Evolutionary conservation across 108 stramenopile species (phyloP), one percentile per base, ranked within the genome.

Genomic region (Schizochytrium sp.): DNA sequence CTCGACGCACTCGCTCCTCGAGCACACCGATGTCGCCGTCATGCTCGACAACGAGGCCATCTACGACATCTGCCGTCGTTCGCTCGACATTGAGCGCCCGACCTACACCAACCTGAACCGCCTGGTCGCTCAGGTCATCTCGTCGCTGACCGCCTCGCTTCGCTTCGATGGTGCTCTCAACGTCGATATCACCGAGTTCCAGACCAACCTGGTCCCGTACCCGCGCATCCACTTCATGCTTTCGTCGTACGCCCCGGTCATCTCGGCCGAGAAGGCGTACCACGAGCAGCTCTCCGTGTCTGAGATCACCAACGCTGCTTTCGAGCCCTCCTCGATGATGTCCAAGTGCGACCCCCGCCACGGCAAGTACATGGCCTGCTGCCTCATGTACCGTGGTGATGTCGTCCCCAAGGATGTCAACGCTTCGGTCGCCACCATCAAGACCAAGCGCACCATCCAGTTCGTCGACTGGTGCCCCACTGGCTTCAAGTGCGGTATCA

Each of bases 341-440:
- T 93, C 94, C 90, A 94, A 94, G 93, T 94, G 94, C 93, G 94
- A 94, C 91, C 94, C 94, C 57, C 91, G 94, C 57, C 94, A 99
- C 93, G 98, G 98, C 91, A 99, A 99, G 94, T 99, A 97, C 97
- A 99, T 99, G 98, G 97, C 98, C 45, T 98, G 98, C 93, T 98
- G 97, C 91, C 90, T 95, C 90, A 94, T 95, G 94, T 95, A 93
- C 94, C 92, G 95, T 44, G 95, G 95, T 87, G 95, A 95, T 60
- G 95, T 95, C 53, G 94, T 94, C 60, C 95, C 95, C 90, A 94
- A 94, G 93, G 95, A 95, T 88, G 93, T 94, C 69, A 95, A 95
- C 94, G 92, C 93, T 28, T 91, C 95, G 21, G 93, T 95, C 41
- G 95, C 95, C 88, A 94, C 95, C 90, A 95, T 95, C 95, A 95